Percentiles rank a stretch among this genome's conserved stretches.
phyloP scores from a whole-genome alignment of 2,329 filamentous ascomycete genomes.

The Verticillium tricorpus region DNA sequence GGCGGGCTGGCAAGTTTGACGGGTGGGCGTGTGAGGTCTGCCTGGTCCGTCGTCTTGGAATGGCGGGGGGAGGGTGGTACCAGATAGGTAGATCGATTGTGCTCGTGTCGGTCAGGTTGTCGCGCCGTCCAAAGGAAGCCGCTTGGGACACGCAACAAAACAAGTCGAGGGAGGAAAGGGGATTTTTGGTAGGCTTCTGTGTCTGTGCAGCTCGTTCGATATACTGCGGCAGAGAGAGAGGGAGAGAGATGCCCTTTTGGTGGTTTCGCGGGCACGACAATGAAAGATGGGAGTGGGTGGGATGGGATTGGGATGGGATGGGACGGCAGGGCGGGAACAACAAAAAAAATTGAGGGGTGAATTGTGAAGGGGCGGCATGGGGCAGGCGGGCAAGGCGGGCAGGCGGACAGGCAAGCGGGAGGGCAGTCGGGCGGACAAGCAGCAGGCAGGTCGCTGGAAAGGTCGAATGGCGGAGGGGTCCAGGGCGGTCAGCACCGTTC shows the following conservation, averaged over 20 bases:
- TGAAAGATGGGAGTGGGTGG: not conserved
- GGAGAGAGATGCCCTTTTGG: not conserved
- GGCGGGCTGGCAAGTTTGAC: not conserved
- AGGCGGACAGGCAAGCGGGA: not conserved
- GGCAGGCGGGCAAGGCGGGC: not conserved
- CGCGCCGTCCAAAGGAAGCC: not conserved
- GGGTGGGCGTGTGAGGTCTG: not conserved
- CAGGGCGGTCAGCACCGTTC: not conserved
- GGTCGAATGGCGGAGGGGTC: not conserved
- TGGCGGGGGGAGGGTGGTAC: not conserved
- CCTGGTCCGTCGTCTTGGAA: not conserved
- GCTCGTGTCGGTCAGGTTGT: not conserved
- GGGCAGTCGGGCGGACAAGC: too few species aligned
- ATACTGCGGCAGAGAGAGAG: not conserved
- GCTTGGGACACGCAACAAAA: not conserved
- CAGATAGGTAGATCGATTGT: not conserved
- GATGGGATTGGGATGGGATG: not conserved
- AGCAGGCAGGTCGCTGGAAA: not conserved
- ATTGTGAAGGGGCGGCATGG: not conserved
- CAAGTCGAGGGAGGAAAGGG: not conserved
- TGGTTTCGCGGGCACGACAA: not conserved
- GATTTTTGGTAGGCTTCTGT: not conserved
- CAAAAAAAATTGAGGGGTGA: not conserved
- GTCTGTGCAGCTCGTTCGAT: not conserved
- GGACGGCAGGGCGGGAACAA: not conserved